Base-by-base conservation (phyloP, 345 rosid genomes). In the Hypericum androsaemum region DNA sequence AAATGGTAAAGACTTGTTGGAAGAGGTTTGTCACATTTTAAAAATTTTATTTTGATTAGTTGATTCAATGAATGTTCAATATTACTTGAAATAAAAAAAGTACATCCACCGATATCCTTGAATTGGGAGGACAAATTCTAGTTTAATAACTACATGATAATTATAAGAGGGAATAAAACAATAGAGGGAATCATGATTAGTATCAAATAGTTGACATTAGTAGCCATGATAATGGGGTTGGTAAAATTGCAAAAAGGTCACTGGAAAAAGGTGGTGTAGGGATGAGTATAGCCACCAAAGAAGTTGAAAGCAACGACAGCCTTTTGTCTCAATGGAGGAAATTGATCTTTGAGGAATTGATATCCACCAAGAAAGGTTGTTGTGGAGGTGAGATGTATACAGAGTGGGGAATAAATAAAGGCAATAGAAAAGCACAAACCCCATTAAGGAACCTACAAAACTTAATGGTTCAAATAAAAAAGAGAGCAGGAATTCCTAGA, bases 241-340 rank as follows among this genome's bases (percentile, higher is more conserved):
- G 64, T 54, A 53, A 71, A 63, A 70, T 46, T 46, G 56, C 50
- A 60, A 69, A 71, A 63, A 47, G 55, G 32, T 22, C 2, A 14
- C 43, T 41, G 22, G 45, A 52, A 69, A 58, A 77, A 71, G 67
- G 58, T 67, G 83, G 72, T 54, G 75, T 62, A 64, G 80, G 67
- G 76, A 69, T 69, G 74, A 56, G 74, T 45, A 67, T 40, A 67
- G 68, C 76, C 76, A 65, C 76, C 76, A 65, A 54, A 22, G 78
- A 70, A 67, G 68, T 67, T 70, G 72, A 72, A 70, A 70, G 65
- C 67, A 52, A n/a, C 60, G 75, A 64, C 64, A 67, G 62, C 73
- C 66, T 58, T 22, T 22, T 74, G 60, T 74, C 74, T 66, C 67
- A 56, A 66, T 59, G 74, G 32, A 22, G 32, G 57, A 38, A 75